Conservation (phyloP, 768 basidiomycete genomes). For the Krasilnikovozyma curviuscula region DNA sequence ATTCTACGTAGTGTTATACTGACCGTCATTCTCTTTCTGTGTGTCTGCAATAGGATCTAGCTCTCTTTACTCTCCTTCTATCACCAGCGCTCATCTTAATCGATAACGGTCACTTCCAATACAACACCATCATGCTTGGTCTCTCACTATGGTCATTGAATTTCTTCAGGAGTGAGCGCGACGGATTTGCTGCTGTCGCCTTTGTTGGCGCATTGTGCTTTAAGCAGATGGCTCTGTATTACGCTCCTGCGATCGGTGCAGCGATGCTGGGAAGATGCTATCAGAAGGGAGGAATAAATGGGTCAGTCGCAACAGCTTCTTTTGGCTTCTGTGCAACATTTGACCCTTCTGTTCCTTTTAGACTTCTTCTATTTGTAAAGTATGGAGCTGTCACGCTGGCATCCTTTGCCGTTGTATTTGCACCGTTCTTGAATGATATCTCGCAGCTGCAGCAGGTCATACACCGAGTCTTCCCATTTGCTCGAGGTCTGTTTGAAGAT, state of each 20-base stretch:
- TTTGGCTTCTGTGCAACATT: not conserved
- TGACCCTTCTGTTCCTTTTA: constrained; percentile 16
- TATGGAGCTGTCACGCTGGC: constrained; percentile 43
- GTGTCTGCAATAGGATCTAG: constrained; percentile 19
- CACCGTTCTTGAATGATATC: constrained; percentile 45
- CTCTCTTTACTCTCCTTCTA: constrained; percentile 50
- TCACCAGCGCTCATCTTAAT: constrained; percentile 56
- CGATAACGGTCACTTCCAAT: constrained; percentile 90
- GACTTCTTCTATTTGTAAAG: constrained; percentile 40
- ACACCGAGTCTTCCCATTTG: constrained; percentile 73
- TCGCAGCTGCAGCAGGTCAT: constrained; percentile 43
- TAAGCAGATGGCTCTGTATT: constrained; percentile 94
- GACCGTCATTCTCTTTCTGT: not conserved
- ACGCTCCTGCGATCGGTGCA: constrained; percentile 74
- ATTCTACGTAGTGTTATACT: not conserved
- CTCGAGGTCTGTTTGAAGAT: constrained; percentile 38
- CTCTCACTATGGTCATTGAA: constrained; percentile 31
- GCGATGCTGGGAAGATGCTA: constrained; percentile 80
- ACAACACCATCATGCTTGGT: constrained; percentile 87
- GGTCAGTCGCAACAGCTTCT: constrained; percentile 34
- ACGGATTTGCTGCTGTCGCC: constrained; percentile 52
- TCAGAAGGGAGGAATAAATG: constrained; percentile 47
- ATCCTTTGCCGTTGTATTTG: constrained; percentile 51
- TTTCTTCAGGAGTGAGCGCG: constrained; percentile 47
- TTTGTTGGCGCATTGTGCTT: constrained; percentile 76